Evolutionary conservation across 805 yeast species (phyloP).

Genomic region (Kluyveromyces nonfermentans): DNA sequence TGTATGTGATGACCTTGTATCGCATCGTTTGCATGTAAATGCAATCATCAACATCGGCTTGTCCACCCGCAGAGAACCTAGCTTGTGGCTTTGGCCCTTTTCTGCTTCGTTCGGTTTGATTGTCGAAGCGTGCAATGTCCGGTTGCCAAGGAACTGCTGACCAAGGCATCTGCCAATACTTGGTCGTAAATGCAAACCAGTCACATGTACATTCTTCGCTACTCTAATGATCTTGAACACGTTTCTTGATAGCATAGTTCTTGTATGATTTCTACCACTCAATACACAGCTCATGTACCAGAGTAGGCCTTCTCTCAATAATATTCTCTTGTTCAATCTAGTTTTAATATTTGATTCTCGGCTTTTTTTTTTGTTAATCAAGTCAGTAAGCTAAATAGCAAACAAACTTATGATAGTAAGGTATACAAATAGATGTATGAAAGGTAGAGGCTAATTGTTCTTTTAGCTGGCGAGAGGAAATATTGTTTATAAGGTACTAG

Average conservation of each 20-base stretch:
- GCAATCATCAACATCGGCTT: slow-evolving; percentile 79
- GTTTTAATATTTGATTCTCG: neutral
- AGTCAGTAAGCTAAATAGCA: neutral
- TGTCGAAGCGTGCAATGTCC: neutral
- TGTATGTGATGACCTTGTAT: slow-evolving; percentile 75
- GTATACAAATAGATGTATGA: no score
- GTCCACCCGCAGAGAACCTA: slow-evolving; percentile 42
- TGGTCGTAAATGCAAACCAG: no score
- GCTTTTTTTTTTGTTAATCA: no score
- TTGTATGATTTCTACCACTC: neutral
- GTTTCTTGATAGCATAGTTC: neutral
- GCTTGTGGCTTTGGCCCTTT: neutral
- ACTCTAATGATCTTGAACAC: neutral
- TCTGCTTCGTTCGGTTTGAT: neutral
- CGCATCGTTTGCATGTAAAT: slow-evolving; percentile 86
- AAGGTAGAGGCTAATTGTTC: no score
- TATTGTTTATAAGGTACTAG: no score
- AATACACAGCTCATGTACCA: no score
- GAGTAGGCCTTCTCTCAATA: no score
- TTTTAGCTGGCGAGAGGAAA: no score
- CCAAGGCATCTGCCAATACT: no score
- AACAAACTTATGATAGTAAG: neutral
- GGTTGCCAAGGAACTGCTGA: neutral
- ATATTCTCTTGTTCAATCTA: neutral
- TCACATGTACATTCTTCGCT: neutral